Evolutionary conservation across 176 grass and related monocot genomes (phyloP).

Genomic region (Saccharum spontaneum): DNA sequence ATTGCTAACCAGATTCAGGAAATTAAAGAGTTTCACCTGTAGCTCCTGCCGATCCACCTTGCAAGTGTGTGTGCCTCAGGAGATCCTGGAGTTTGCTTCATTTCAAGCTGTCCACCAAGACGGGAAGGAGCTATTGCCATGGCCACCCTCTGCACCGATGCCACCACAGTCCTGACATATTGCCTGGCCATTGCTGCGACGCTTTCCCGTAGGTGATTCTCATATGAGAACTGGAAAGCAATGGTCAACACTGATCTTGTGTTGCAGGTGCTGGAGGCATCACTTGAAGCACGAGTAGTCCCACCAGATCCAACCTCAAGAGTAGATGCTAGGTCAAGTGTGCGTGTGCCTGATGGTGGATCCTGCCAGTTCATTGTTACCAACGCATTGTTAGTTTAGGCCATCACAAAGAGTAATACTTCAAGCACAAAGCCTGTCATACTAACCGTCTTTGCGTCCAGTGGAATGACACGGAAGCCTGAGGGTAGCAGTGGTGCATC

Average conservation of each 20-base stretch:
- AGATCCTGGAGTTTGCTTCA: constrained; percentile 63
- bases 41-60: constrained; percentile 83
- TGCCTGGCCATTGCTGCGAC: constrained; percentile 91
- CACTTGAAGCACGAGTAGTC: constrained; percentile 57
- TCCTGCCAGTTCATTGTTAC: constrained; percentile 41
- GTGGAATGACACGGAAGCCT: constrained; percentile 86
- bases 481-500: constrained; percentile 86
- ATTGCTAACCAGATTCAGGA: neutral
- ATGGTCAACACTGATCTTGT: constrained; percentile 89
- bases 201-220: constrained; percentile 89
- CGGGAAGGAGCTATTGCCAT: constrained; percentile 87
- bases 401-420: neutral
- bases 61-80: constrained; percentile 85
- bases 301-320: constrained; percentile 85
- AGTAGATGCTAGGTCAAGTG: constrained; percentile 89
- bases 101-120: constrained; percentile 60
- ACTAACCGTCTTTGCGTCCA: constrained; percentile 83
- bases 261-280: constrained; percentile 49
- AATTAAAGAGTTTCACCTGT: constrained; percentile 44
- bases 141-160: constrained; percentile 91
- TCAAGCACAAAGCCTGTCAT: neutral
- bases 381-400: constrained; percentile 3
- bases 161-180: constrained; percentile 85
- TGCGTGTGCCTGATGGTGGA: constrained; percentile 63
- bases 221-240: constrained; percentile 95